Base-by-base conservation (phyloP, 2,329 filamentous ascomycete species). In the Metarhizium brunneum region DNA sequence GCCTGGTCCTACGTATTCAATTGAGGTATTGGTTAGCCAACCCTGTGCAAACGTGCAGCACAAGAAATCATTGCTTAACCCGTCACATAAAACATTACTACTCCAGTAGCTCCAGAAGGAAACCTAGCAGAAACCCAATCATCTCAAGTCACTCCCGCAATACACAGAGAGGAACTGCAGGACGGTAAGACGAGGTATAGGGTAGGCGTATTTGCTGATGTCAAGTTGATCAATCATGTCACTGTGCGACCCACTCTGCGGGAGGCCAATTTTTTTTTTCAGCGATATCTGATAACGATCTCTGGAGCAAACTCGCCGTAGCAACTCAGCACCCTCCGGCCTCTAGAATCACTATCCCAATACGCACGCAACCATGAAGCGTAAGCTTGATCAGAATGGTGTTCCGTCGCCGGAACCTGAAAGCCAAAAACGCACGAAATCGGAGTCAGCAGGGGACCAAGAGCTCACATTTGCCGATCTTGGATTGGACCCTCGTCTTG, bases 401-500 rank as follows among this genome's bases (percentile, higher is more conserved):
- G 76, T 79, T 59, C 74, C 78, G 6, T 69, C 71, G 3, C 65
- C 70, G 47, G 56, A 62, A 48, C 36, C 54, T 18, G 57, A 63
- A 55, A 56, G 36, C 6, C 48, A 62, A 40, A 58, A 57, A 18
- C 63, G 62, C 36, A 61, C 52, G 43, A 53, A 65, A 47, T 18
- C 50, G 4, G 62, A 66, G 40, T 60, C 66, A 43, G 69, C 76
- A 18, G 67, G 73, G 38, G 64, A 66, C 25, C 62, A 66, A 40
- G 71, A 77, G 20, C 68, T 73, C 53, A 83, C 84, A 3, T 99
- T 97, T 67, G 79, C 86, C 60, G 81, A 84, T 56, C 80, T 97
- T 58, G 85, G 84, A 59, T 84, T 99, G 59, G 94, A 99, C 68
- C 74, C 90, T 10, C 85, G 94, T 61, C 77, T 99, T 35, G 78